Evolutionary conservation across 371 early-diverging fungal species (phyloP).

Genomic region (Actinomucor elegans): DNA sequence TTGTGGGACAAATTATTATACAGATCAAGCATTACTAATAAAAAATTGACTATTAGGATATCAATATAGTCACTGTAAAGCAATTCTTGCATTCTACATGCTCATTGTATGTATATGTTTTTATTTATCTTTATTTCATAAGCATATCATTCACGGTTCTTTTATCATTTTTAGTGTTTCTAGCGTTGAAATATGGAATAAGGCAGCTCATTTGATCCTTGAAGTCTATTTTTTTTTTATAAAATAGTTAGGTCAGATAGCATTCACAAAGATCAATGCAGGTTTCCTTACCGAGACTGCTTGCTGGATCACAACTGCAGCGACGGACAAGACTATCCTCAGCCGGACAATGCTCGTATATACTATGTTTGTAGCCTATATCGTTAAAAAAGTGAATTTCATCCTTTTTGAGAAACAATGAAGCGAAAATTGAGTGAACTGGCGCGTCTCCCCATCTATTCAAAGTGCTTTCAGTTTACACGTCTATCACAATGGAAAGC

Average conservation of each 20-base stretch:
- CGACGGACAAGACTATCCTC: constrained; percentile 23
- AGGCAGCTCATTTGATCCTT: constrained; percentile 42
- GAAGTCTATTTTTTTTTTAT: constrained; percentile 34
- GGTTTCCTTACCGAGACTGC: constrained; percentile 24
- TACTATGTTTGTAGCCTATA: constrained; percentile 76
- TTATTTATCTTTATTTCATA: background rate
- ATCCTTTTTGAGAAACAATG: constrained; percentile 60
- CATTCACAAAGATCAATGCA: too few species aligned
- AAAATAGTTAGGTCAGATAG: too few species aligned
- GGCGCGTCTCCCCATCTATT: constrained; percentile 98
- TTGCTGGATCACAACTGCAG: constrained; percentile 35
- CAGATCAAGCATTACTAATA: too few species aligned
- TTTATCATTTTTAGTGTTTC: constrained; percentile 7
- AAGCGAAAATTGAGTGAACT: constrained; percentile 84
- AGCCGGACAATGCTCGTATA: constrained; percentile 70
- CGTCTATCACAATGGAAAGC: too few species aligned
- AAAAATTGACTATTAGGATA: too few species aligned
- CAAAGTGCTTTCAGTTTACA: too few species aligned
- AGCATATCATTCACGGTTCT: constrained; percentile 33
- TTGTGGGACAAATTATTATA: too few species aligned
- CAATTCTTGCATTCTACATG: too few species aligned
- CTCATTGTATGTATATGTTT: too few species aligned
- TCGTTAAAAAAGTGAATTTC: constrained; percentile 91
- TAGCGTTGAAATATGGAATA: constrained; percentile 32
- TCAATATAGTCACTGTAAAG: too few species aligned